Evolutionary conservation across 345 rosid genomes (phyloP).

Genomic region (Crucihimalaya himalaica): DNA sequence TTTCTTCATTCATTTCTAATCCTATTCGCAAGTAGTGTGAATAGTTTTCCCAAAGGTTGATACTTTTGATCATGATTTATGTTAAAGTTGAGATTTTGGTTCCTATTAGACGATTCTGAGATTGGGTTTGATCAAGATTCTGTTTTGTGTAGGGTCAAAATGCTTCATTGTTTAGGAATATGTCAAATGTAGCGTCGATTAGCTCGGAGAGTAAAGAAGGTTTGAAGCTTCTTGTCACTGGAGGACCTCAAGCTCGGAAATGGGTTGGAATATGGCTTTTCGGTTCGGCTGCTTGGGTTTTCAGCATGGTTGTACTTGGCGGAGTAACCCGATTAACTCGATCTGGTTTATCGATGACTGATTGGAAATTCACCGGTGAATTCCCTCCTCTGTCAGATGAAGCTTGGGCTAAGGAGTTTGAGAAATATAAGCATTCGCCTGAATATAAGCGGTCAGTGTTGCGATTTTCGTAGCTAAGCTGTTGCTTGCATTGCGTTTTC

Average conservation of each 20-base stretch:
- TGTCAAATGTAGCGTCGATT: conserved; percentile 56
- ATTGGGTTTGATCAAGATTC: conserved; percentile 1
- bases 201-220: conserved; percentile 62
- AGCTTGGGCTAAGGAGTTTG: conserved; percentile 82
- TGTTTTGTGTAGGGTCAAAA: conserved; percentile 52
- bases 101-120: neutral
- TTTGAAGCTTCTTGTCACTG: conserved; percentile 66
- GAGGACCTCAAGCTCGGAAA: conserved; percentile 85
- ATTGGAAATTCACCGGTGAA: conserved; percentile 84
- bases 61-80: neutral
- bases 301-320: conserved; percentile 90
- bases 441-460: conserved; percentile 69
- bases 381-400: conserved; percentile 86
- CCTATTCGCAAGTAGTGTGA: neutral
- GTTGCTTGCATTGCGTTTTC: conserved; percentile 21
- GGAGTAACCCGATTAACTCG: conserved; percentile 84
- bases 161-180: conserved; percentile 46
- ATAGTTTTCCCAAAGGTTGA: neutral
- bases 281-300: conserved; percentile 94
- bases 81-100: neutral
- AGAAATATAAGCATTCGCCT: conserved; percentile 84
- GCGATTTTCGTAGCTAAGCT: neutral
- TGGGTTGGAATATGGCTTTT: conserved; percentile 93
- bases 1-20: neutral
- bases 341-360: conserved; percentile 96